Evolutionary conservation across 1,284 basidiomycete species (phyloP).

Genomic region (Macrocystidia cucumis): DNA sequence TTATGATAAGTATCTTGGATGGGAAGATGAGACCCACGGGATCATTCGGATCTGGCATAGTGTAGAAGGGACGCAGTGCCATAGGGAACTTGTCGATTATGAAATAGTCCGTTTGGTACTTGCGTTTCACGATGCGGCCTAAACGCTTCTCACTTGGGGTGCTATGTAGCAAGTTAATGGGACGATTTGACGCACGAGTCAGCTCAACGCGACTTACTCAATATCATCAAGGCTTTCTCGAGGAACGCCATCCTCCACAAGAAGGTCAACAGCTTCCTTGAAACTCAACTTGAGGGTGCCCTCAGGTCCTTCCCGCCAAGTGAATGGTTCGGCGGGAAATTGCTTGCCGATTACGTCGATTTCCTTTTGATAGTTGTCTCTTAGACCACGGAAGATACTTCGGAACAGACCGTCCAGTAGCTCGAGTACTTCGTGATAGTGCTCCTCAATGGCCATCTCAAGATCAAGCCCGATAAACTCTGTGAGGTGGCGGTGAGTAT

Average conservation of each 20-base stretch:
- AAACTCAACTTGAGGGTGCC: conserved; percentile 81
- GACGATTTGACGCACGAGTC: background rate
- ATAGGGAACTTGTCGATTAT: conserved; percentile 97
- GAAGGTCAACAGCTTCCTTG: conserved; percentile 80
- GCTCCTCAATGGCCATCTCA: conserved; percentile 97
- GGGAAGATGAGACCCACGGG: conserved; percentile 42
- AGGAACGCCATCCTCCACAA: conserved; percentile 78
- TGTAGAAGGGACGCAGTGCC: conserved; percentile 94
- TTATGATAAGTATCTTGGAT: conserved; percentile 6
- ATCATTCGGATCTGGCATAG: conserved; percentile 90
- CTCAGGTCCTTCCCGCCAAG: conserved; percentile 77
- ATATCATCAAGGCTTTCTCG: conserved; percentile 80
- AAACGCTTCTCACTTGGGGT: conserved; percentile 92
- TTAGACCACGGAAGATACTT: conserved; percentile 78
- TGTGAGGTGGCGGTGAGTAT: conserved; percentile 97
- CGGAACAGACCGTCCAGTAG: conserved; percentile 80
- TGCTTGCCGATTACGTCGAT: conserved; percentile 81
- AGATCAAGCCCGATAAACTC: conserved; percentile 99
- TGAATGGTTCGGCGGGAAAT: conserved; percentile 88
- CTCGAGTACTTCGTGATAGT: conserved; percentile 95
- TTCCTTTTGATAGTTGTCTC: conserved; percentile 71
- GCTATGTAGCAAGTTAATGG: conserved; percentile 28
- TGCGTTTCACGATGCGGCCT: conserved; percentile 82
- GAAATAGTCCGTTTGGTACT: conserved; percentile 96
- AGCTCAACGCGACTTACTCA: conserved; percentile 41